Evolutionary conservation across 2,329 filamentous ascomycete genomes (phyloP), one percentile per base, ranked within the genome.

Genomic region (Cladosporium cucumerinum): DNA sequence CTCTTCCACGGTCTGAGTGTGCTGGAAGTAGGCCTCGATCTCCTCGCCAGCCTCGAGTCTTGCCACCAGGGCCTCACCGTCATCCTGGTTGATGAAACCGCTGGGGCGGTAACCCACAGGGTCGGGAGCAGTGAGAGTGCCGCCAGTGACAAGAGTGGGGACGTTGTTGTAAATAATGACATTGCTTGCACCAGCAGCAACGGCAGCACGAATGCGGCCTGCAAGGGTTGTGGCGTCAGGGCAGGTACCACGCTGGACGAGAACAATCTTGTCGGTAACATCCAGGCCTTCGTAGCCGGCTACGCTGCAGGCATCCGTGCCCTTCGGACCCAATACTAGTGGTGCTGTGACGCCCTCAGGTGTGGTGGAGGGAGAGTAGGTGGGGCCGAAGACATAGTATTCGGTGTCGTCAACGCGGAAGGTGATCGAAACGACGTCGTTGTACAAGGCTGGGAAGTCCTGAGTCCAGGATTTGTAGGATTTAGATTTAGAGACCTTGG

Each of bases 151-250:
- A 0, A 72, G 69, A 8, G 86, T 89, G 1, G 82, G 77, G 1
- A 86, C 86, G 69, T 87, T 88, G 80, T 93, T 92, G 78, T 91
- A 93, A 51, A 94, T 81, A 12, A 94, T 78, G 0, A 88, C 89
- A 1, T 87, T 90, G 5, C 86, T 75, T 4, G 91, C 91, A 23
- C 90, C 89, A 1, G 89, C 88, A 57, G 81, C 82, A 46, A 87
- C 89, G 5, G 91, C 90, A 60, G 82, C 83, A 1, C 89, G 89
- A 79, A 95, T 95, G 65, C 82, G 77, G 48, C 87, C 88, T 5
- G 91, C 90, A n/a, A 85, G 79, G 59, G 82, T 82, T 1, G 88
- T 89, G 79, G 93, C 94, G 66, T 82, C 77, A 10, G 86, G 70
- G 73, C 91, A 94, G 2, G 78, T 81, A 59, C 91, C 91, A 60